Percentiles rank a stretch among this genome's conserved stretches.
phyloP scores from a whole-genome alignment of 2,329 filamentous ascomycete genomes.

The Cytospora chrysosperma region DNA sequence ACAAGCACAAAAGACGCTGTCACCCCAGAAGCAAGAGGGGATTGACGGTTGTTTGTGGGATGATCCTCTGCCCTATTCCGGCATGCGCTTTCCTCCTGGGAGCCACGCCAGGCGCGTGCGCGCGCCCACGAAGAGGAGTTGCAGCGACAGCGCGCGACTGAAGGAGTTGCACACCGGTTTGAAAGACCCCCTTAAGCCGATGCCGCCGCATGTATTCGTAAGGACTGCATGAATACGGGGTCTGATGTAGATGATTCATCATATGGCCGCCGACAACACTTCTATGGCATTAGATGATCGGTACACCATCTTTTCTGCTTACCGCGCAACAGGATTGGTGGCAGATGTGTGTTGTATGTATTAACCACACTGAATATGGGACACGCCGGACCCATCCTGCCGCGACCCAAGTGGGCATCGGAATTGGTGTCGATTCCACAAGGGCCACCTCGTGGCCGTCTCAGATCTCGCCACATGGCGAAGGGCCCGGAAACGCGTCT shows the following conservation, averaged over 20 bases:
- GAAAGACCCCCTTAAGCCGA: background rate
- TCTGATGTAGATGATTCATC: background rate
- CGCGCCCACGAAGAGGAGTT: background rate
- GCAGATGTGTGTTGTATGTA: background rate
- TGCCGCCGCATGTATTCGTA: conserved; percentile 16
- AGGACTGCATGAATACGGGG: conserved; percentile 18
- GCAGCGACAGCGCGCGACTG: background rate
- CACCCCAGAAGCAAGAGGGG: background rate
- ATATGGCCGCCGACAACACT: background rate
- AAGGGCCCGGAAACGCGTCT: background rate
- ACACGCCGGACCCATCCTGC: background rate
- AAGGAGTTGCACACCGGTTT: conserved; percentile 7
- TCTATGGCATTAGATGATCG: background rate
- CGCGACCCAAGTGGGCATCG: background rate
- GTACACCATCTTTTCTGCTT: background rate
- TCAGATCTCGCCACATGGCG: conserved; percentile 22
- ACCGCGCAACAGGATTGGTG: background rate
- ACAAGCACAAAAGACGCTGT: conserved; percentile 17
- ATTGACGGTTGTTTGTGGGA: background rate
- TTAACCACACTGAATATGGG: background rate
- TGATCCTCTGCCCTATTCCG: background rate
- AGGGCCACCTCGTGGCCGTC: conserved; percentile 15
- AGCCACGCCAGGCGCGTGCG: background rate
- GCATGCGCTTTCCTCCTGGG: background rate
- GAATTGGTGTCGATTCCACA: background rate